Evolutionary conservation across 805 yeast species (phyloP).

Genomic region (Barnettozyma sp.): DNA sequence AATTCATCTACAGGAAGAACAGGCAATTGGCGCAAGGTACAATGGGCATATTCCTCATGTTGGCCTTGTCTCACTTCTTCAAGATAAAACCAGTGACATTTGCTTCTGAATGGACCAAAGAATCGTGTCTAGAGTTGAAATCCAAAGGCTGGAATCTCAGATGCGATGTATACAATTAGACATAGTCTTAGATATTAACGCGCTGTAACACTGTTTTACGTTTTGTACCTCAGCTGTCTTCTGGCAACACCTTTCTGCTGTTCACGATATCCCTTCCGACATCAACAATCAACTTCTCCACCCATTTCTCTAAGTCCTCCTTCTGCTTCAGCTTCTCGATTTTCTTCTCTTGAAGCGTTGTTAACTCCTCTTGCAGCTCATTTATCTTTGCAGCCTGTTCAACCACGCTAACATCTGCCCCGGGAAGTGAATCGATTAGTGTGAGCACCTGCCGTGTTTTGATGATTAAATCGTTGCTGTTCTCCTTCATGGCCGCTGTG

Average conservation of each 20-base stretch:
- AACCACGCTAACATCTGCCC: conserved; percentile 76
- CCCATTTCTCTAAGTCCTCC: conserved; percentile 51
- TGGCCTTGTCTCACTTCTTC: conserved; percentile 24
- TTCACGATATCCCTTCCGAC: conserved; percentile 33
- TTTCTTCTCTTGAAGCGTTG: conserved; percentile 52
- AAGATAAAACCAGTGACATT: conserved; percentile 37
- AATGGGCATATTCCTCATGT: conserved; percentile 17
- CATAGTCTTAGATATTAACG: no score
- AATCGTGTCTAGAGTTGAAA: conserved; percentile 32
- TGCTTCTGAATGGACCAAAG: conserved; percentile 40
- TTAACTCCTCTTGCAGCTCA: conserved; percentile 54
- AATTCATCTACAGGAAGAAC: conserved; percentile 31
- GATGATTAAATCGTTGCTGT: conserved; percentile 76
- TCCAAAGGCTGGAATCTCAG: conserved; percentile 38
- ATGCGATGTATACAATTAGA: conserved; percentile 28
- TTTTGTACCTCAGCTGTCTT: no score
- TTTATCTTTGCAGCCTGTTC: conserved; percentile 64
- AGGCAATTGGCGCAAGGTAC: conserved; percentile 25
- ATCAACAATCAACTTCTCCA: conserved; percentile 58
- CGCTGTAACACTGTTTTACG: neutral
- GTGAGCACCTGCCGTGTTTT: conserved; percentile 83
- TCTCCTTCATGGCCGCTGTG: conserved; percentile 54
- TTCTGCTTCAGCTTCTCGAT: conserved; percentile 53
- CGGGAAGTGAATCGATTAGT: conserved; percentile 85
- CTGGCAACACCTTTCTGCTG: conserved; percentile 11